Conservation (phyloP, 371 early-diverging fungal species). For the Syncephalastrum monosporum region DNA sequence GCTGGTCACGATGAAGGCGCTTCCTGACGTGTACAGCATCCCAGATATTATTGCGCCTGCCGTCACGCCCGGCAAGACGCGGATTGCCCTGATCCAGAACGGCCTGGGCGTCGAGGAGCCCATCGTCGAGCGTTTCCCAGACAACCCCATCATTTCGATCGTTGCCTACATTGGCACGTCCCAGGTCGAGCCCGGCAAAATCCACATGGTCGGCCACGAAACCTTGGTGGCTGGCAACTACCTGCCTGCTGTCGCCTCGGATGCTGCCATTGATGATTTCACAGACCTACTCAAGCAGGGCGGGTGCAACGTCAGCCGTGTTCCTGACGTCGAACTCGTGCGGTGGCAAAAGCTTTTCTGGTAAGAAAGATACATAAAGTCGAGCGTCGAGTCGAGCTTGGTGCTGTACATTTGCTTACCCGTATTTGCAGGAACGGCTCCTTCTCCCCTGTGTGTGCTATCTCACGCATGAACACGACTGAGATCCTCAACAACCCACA, state of each 20-base stretch:
- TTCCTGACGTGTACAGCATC: slow-evolving; percentile 62
- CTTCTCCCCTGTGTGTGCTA: slow-evolving; percentile 73
- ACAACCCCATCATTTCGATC: slow-evolving; percentile 66
- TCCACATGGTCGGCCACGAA: slow-evolving; percentile 46
- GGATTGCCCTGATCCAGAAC: slow-evolving; percentile 83
- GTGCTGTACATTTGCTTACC: too few species aligned
- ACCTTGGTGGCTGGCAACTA: slow-evolving; percentile 34
- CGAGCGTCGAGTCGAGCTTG: too few species aligned
- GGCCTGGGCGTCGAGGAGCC: slow-evolving; percentile 80
- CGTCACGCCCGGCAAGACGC: slow-evolving; percentile 50
- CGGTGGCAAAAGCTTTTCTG: slow-evolving; percentile 88
- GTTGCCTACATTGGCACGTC: slow-evolving; percentile 76
- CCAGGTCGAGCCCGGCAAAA: slow-evolving; percentile 61
- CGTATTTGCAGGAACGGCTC: slow-evolving; percentile 53
- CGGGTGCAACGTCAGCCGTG: slow-evolving; percentile 45
- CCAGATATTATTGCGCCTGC: slow-evolving; percentile 64
- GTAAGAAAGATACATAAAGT: slow-evolving; percentile 20
- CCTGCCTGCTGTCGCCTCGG: slow-evolving; percentile 20
- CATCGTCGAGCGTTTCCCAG: slow-evolving; percentile 59
- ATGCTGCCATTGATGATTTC: slow-evolving; percentile 27
- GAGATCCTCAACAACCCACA: slow-evolving; percentile 56
- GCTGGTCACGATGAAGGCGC: slow-evolving; percentile 73
- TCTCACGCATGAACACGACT: slow-evolving; percentile 65
- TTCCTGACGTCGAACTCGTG: slow-evolving; percentile 64
- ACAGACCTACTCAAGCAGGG: slow-evolving; percentile 47